Evolutionary conservation across 2,329 filamentous ascomycete genomes (phyloP), one percentile per base, ranked within the genome.

Genomic region (Colletotrichum horii): DNA sequence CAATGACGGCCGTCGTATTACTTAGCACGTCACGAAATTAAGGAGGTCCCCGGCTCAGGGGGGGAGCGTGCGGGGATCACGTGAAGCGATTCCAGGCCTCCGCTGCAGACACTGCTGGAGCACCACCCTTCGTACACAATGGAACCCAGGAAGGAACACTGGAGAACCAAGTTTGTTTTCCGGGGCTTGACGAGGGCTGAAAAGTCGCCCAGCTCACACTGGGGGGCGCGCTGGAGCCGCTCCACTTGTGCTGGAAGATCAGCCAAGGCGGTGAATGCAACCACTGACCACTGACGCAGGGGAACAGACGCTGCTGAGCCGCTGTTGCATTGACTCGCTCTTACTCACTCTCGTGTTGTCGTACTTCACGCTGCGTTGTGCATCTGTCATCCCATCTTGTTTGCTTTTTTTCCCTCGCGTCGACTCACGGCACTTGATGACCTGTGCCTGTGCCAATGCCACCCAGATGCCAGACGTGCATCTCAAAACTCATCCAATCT

Each of bases 1-100:
- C 70, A 75, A 65, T 75, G 73, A 75, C 64, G 62, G 55, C 43
- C 6, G n/a, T 48, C 69, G 69, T 72, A 73, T 67, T 67, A n/a
- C n/a, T n/a, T n/a, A 62, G 73, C 70, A 75, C 69, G 64, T 68
- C 43, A 68, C 62, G 73, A 75, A 73, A 75, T 73, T 73, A 68
- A 75, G 73, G 73, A 75, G 73, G 71, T 60, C 55, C 73, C 43
- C 56, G 24, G 62, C 22, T 67, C 52, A 73, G 70, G 71, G 67
- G 66, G 67, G 60, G 43, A 52, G 30, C 62, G 52, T 56, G 61
- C 56, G 43, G 58, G 6, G 43, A 34, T 70, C 67, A 70, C 67
- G 67, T 70, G 67, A 62, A 70, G 14, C 8, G 14, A 28, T n/a
- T 32, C 8, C 26, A 58, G 22, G 26, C 28, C 28, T 30, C 28